Evolutionary conservation across 106 monocot species (phyloP).

Genomic region (Apostasia ramifera): DNA sequence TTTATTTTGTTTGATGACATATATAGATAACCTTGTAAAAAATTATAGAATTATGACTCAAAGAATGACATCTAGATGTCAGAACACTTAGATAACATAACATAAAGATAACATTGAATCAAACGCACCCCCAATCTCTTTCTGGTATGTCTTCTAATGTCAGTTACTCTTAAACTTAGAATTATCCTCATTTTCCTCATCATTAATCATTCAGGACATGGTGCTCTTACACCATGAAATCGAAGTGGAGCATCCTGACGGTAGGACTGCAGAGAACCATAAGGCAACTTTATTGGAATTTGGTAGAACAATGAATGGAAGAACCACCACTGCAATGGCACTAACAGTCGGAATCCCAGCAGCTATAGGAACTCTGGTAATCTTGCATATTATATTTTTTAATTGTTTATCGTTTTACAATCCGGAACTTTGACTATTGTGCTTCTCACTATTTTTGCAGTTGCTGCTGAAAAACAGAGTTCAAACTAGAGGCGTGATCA

Average conservation of each 20-base stretch:
- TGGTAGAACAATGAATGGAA: conserved; percentile 66
- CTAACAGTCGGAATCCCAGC: conserved; percentile 88
- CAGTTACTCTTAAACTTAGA: not conserved
- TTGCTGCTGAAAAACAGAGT: conserved; percentile 72
- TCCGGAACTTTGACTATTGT: not conserved
- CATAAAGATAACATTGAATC: too few species aligned
- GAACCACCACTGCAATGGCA: conserved; percentile 75
- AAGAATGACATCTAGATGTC: too few species aligned
- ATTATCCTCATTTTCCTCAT: not conserved
- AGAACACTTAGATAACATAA: too few species aligned
- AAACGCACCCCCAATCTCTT: too few species aligned
- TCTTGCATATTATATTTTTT: not conserved
- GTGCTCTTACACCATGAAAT: conserved; percentile 92
- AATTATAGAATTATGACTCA: too few species aligned
- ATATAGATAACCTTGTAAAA: too few species aligned
- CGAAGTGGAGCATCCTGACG: conserved; percentile 74
- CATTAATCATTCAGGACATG: conserved; percentile 59
- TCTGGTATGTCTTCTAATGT: too few species aligned
- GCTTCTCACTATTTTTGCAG: conserved; percentile 21
- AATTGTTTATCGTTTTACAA: not conserved
- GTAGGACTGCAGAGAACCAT: conserved; percentile 47
- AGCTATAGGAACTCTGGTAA: conserved; percentile 89
- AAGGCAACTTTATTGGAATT: conserved; percentile 74
- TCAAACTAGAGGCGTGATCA: conserved; percentile 58
- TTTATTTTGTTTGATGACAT: too few species aligned